Percentiles rank a stretch among this genome's conserved stretches.
phyloP scores from a whole-genome alignment of 2,329 filamentous ascomycete species.

The Colletotrichum sp. region DNA sequence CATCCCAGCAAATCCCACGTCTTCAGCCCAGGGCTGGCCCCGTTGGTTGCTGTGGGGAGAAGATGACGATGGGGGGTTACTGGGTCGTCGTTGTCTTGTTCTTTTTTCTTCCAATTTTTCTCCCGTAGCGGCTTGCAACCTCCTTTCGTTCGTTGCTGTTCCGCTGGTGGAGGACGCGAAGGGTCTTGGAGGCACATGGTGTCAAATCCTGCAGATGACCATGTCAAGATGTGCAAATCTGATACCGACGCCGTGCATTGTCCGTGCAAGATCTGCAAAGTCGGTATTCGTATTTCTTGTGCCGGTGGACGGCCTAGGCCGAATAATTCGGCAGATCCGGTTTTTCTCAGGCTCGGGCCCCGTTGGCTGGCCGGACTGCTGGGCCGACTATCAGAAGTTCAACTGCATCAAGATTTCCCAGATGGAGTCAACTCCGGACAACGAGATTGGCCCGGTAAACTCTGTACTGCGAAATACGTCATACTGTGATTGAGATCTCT shows the following conservation, averaged over 20 bases:
- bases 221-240: neutral
- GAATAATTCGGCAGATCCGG: conserved; percentile 7
- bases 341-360: neutral
- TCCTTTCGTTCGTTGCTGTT: conserved; percentile 9
- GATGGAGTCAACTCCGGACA: neutral
- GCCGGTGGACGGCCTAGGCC: neutral
- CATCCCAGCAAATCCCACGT: conserved; percentile 19
- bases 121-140: neutral
- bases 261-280: neutral
- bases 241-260: neutral
- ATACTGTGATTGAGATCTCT: neutral
- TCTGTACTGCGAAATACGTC: neutral
- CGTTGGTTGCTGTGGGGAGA: conserved; percentile 22
- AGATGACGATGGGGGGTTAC: conserved; percentile 20
- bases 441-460: neutral
- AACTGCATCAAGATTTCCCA: neutral
- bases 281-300: neutral
- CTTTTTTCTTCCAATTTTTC: neutral
- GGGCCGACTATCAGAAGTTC: neutral
- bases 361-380: conserved; percentile 14
- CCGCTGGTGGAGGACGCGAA: neutral
- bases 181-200: neutral
- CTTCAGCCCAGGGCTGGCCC: conserved; percentile 19
- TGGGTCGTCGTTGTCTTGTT: neutral
- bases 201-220: neutral